A percentile compares a stretch with the other conserved stretches of the same genome.
phyloP scores from a whole-genome alignment of 805 yeast genomes.

The Candida sonorensis region DNA sequence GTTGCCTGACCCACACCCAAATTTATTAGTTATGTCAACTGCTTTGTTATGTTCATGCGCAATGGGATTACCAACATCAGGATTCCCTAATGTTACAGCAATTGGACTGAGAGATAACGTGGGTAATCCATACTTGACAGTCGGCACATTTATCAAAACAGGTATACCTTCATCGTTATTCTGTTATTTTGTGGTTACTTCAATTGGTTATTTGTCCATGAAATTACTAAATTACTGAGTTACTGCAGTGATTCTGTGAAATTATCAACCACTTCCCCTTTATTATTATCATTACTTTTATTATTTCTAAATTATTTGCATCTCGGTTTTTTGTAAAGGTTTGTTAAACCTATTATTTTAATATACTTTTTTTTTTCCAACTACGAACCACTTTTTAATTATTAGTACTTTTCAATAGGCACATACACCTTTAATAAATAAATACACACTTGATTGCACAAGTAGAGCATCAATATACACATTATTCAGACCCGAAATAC shows the following conservation, averaged over 20 bases:
- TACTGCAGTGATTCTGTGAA: too few species aligned
- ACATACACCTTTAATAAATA: too few species aligned
- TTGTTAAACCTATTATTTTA: too few species aligned
- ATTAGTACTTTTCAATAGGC: too few species aligned
- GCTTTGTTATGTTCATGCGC: constrained; percentile 83
- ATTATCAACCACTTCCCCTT: too few species aligned
- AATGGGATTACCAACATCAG: constrained; percentile 91
- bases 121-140: constrained; percentile 85
- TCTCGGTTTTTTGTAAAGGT: too few species aligned
- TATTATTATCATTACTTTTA: too few species aligned
- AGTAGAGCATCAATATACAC: not conserved
- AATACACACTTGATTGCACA: not conserved
- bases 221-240: constrained; percentile 45
- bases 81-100: constrained; percentile 97
- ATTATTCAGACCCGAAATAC: constrained; percentile 61
- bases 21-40: constrained; percentile 62
- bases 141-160: constrained; percentile 75
- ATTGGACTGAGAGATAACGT: constrained; percentile 90
- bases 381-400: too few species aligned
- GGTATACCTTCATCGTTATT: constrained; percentile 86
- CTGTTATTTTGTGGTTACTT: constrained; percentile 64
- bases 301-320: too few species aligned
- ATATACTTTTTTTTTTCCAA: too few species aligned
- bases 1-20: constrained; percentile 75
- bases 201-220: constrained; percentile 78